Conservation (phyloP, 257 asterid species). For the Gynochthodes officinalis region DNA sequence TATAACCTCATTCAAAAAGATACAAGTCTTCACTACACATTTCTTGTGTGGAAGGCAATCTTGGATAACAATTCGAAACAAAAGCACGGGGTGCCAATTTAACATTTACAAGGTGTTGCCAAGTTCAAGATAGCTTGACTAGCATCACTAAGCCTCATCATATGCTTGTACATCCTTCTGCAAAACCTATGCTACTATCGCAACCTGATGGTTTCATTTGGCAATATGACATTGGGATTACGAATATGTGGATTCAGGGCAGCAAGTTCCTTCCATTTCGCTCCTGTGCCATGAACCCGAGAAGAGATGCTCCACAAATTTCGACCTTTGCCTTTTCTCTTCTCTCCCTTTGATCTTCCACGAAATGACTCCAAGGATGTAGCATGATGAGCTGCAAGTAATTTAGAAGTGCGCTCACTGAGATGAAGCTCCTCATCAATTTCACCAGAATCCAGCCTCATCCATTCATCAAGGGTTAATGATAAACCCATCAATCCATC, state of each 20-base stretch:
- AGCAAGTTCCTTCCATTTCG: slow-evolving; percentile 50
- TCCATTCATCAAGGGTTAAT: slow-evolving; percentile 93
- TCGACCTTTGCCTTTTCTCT: slow-evolving; percentile 63
- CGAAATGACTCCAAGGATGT: slow-evolving; percentile 54
- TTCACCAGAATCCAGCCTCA: slow-evolving; percentile 91
- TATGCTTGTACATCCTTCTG: neutral
- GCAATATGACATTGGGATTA: slow-evolving; percentile 52
- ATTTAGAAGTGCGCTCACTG: slow-evolving; percentile 64
- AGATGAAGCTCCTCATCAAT: slow-evolving; percentile 63
- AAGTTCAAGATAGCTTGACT: slow-evolving; percentile 1
- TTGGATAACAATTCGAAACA: slow-evolving; percentile 3
- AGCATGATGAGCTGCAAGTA: slow-evolving; percentile 95
- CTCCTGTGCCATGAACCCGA: slow-evolving; percentile 50
- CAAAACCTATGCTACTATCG: slow-evolving; percentile 18
- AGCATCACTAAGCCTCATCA: neutral
- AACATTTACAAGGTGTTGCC: slow-evolving; percentile 2
- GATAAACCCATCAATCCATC: slow-evolving; percentile 95
- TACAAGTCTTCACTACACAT: neutral
- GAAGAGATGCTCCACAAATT: slow-evolving; percentile 85
- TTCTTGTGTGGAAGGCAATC: neutral
- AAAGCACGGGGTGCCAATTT: neutral
- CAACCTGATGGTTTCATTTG: slow-evolving; percentile 46
- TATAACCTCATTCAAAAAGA: slow-evolving; percentile 4
- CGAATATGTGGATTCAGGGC: slow-evolving; percentile 56
- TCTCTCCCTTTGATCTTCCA: slow-evolving; percentile 73